Conservation (phyloP, 768 basidiomycete genomes). For the Leccinum obscurum region DNA sequence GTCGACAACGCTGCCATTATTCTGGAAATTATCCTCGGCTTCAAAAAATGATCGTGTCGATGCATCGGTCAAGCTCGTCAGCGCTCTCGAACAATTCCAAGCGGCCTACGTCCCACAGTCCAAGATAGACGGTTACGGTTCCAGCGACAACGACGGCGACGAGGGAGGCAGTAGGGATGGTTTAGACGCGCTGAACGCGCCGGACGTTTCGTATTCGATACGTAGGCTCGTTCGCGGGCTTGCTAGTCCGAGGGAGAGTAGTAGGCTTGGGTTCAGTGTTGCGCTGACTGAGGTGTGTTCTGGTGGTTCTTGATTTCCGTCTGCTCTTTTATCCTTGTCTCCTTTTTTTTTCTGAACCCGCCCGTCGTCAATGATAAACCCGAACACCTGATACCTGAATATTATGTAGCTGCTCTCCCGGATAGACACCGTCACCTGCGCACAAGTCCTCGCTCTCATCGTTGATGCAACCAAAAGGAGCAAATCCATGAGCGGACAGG, state of each 20-base stretch:
- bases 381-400: not conserved
- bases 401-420: conserved; percentile 68
- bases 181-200: conserved; percentile 72
- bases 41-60: conserved; percentile 81
- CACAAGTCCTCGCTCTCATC: conserved; percentile 76
- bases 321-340: not conserved
- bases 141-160: conserved; percentile 39
- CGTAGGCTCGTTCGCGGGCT: conserved; percentile 84
- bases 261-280: conserved; percentile 92
- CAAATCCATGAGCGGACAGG: conserved; percentile 82
- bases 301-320: not conserved
- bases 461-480: conserved; percentile 68
- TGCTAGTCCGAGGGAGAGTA: conserved; percentile 90
- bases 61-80: conserved; percentile 82
- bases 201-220: conserved; percentile 92
- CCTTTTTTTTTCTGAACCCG: not conserved
- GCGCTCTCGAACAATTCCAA: conserved; percentile 85
- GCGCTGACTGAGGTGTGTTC: conserved; percentile 85
- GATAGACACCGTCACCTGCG: conserved; percentile 72
- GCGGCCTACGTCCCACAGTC: conserved; percentile 53
- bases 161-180: conserved; percentile 33
- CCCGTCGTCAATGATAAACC: not conserved
- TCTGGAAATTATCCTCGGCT: conserved; percentile 89
- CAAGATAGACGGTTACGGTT: conserved; percentile 34
- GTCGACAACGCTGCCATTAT: conserved; percentile 88